Evolutionary conservation across 768 basidiomycete genomes (phyloP).

Genomic region (Tylopilus subfusipes): DNA sequence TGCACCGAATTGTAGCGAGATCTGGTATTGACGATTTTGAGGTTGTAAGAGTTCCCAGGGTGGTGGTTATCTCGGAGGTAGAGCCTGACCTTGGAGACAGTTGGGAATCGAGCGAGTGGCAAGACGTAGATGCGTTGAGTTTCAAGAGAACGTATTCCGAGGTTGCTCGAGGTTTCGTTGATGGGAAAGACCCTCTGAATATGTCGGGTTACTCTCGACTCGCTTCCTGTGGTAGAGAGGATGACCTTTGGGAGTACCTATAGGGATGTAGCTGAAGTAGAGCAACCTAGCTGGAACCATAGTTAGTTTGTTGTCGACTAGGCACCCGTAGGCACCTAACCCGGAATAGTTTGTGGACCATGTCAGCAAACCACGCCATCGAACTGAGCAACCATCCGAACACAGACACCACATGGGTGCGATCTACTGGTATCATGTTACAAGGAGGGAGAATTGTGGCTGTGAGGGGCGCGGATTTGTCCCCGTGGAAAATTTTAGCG

Average conservation of each 20-base stretch:
- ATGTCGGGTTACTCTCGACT: neutral
- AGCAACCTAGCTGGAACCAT: neutral
- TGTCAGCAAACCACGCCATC: no score
- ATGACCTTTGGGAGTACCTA: slow-evolving; percentile 16
- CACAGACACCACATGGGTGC: no score
- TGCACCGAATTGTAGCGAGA: slow-evolving; percentile 5
- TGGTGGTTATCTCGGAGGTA: slow-evolving; percentile 16
- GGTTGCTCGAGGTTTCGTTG: slow-evolving; percentile 12
- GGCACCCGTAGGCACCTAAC: no score
- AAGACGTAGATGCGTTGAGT: slow-evolving; percentile 15
- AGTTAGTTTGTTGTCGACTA: neutral
- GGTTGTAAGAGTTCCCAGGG: slow-evolving; percentile 18
- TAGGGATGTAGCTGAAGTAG: slow-evolving; percentile 1
- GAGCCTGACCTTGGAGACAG: neutral
- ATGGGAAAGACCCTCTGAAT: neutral
- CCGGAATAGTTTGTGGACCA: no score
- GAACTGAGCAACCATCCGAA: no score
- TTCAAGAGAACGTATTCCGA: slow-evolving; percentile 23
- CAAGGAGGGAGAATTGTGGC: no score
- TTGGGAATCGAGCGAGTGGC: slow-evolving; percentile 19
- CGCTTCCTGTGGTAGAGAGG: neutral
- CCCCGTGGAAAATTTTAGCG: no score
- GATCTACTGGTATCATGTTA: no score
- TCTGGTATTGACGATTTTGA: slow-evolving; percentile 22
- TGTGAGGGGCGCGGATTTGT: no score